A percentile compares a stretch with the other conserved stretches of the same genome.
These are phyloP conservation scores for Neofusicoccum cordaticola DNA, from an alignment of 2,329 filamentous ascomycete genomes.

Conservation along the genomic window DNA sequence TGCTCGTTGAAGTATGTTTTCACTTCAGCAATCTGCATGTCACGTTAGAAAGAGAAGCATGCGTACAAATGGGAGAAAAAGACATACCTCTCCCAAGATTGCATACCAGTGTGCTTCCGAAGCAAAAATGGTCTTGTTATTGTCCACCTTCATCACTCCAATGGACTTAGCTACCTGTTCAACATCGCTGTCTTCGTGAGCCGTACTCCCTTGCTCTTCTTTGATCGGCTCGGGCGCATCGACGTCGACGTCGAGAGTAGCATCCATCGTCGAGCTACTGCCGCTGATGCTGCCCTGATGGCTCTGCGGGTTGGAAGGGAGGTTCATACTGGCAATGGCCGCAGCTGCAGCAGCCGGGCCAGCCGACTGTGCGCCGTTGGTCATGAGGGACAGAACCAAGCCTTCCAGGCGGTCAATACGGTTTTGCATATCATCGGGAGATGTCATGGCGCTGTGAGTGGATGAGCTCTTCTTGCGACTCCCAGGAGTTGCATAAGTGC, in stretches of 20 bases:
- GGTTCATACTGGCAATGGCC: conserved; percentile 44
- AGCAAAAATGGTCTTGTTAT: conserved; percentile 47
- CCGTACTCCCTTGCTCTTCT: conserved; percentile 48
- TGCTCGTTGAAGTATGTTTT: conserved; percentile 84
- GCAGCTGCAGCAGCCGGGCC: conserved; percentile 60
- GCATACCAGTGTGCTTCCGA: conserved; percentile 54
- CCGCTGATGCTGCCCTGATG: conserved; percentile 37
- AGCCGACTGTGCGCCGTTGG: conserved; percentile 68
- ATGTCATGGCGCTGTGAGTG: conserved; percentile 56
- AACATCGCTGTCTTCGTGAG: conserved; percentile 60
- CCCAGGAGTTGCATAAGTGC: conserved; percentile 71
- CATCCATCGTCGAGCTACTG: conserved; percentile 33
- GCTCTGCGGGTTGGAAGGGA: conserved; percentile 28
- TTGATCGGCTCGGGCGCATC: conserved; percentile 57
- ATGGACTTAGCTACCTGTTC: conserved; percentile 51
- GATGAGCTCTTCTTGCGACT: conserved; percentile 68
- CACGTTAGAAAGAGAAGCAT: conserved; percentile 17
- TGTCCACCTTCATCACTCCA: conserved; percentile 53
- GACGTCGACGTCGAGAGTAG: conserved; percentile 55
- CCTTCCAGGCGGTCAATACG: conserved; percentile 93
- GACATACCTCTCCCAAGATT: conserved; percentile 49
- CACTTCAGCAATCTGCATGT: conserved; percentile 74
- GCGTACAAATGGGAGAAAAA: neutral
- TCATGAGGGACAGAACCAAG: conserved; percentile 90
- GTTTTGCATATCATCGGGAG: conserved; percentile 96